Percentiles rank a stretch among this genome's conserved stretches.
These are phyloP conservation scores for Picochlorum sp. DNA, from an alignment of 139 green algal species.

Conservation along the genomic window DNA sequence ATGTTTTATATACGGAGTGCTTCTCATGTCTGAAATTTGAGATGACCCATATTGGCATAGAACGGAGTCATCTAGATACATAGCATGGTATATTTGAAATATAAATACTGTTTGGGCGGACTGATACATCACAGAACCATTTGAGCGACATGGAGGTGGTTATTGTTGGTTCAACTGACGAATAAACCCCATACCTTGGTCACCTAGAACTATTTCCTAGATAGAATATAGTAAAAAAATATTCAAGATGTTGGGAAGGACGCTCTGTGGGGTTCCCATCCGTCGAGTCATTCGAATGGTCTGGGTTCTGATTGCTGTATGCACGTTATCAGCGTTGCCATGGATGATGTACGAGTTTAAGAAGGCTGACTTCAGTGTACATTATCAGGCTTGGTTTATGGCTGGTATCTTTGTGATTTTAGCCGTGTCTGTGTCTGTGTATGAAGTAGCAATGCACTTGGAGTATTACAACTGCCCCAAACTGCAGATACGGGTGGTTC, in stretches of 20 bases:
- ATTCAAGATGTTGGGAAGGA: constrained; percentile 6
- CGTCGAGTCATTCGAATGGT: constrained; percentile 27
- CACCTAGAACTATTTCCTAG: too few relatives aligned
- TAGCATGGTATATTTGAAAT: too few relatives aligned
- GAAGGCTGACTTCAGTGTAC: constrained; percentile 40
- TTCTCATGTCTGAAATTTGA: too few relatives aligned
- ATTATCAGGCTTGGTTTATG: constrained; percentile 80
- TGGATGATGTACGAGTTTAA: constrained; percentile 72
- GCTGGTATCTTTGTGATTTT: constrained; percentile 85
- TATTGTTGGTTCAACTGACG: too few relatives aligned
- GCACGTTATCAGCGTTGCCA: constrained; percentile 54
- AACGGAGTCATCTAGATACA: too few relatives aligned
- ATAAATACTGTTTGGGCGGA: too few relatives aligned
- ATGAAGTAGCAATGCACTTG: constrained; percentile 90
- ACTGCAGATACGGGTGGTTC: constrained; percentile 83
- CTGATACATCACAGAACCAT: too few relatives aligned
- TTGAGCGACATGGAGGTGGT: too few relatives aligned
- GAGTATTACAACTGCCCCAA: constrained; percentile 82
- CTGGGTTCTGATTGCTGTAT: constrained; percentile 31
- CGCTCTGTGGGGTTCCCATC: constrained; percentile 15
- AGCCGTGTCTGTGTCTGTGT: constrained; percentile 68
- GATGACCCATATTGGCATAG: too few relatives aligned
- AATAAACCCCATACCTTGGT: too few relatives aligned
- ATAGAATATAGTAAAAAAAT: too few relatives aligned
- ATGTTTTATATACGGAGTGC: too few relatives aligned